phyloP scores from a whole-genome alignment of 306 rosid genomes.

The Acacia confusa region DNA sequence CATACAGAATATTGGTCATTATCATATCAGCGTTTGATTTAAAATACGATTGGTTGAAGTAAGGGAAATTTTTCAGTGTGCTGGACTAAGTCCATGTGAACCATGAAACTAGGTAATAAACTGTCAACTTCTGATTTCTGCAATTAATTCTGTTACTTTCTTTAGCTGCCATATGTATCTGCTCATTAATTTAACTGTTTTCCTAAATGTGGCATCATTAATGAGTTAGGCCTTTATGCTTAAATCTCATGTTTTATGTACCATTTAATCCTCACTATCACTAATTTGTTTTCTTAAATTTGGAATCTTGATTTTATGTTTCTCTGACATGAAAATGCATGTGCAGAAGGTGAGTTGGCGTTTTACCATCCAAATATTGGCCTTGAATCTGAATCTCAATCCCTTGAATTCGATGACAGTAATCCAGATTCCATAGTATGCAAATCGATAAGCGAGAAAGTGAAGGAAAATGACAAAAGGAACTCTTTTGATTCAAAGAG shows the following conservation, averaged over 20 bases:
- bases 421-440: slow-evolving; percentile 38
- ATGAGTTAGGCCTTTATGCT: slow-evolving; percentile 12
- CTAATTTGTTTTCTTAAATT: neutral
- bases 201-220: neutral
- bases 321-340: slow-evolving; percentile 25
- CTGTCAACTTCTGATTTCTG: slow-evolving; percentile 7
- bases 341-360: slow-evolving; percentile 66
- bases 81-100: slow-evolving; percentile 20
- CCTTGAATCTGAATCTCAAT: slow-evolving; percentile 44
- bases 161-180: neutral
- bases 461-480: slow-evolving; percentile 44
- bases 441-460: slow-evolving; percentile 41
- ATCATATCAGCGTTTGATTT: slow-evolving; percentile 18
- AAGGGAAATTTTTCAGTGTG: slow-evolving; percentile 30
- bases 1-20: neutral
- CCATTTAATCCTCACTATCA: neutral
- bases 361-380: slow-evolving; percentile 47
- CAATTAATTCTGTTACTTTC: slow-evolving; percentile 1
- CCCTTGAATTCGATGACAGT: slow-evolving; percentile 46
- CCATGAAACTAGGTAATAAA: slow-evolving; percentile 81
- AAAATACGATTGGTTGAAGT: slow-evolving; percentile 12
- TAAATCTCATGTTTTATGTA: neutral
- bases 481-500: slow-evolving; percentile 39
- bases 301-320: slow-evolving; percentile 4
- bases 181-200: neutral